Percentiles rank a stretch among this genome's conserved stretches.
These are phyloP conservation scores for Gynochthodes officinalis DNA, from an alignment of 257 asterid genomes.

Conservation along the genomic window DNA sequence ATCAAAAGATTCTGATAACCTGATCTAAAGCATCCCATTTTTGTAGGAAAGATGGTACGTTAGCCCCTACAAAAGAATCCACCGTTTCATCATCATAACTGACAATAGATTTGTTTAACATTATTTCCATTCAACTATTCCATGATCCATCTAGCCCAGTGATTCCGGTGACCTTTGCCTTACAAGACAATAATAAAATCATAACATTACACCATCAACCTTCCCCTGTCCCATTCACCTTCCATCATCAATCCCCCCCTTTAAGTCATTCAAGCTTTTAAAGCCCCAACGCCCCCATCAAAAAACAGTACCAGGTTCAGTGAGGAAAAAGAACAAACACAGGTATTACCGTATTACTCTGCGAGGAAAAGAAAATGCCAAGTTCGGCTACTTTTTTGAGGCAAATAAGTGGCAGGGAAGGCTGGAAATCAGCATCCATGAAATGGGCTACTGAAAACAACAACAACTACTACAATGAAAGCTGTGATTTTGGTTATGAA, in stretches of 20 bases:
- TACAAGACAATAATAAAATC: constrained; percentile 15
- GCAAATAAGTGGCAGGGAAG: constrained; percentile 76
- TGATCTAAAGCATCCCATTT: constrained; percentile 7
- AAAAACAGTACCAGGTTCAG: background rate
- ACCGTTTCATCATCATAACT: constrained; percentile 39
- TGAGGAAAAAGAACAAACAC: background rate
- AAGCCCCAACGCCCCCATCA: too few relatives aligned
- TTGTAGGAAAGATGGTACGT: constrained; percentile 26
- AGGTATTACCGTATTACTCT: too few relatives aligned
- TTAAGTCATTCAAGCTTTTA: too few relatives aligned
- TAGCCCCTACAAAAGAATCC: constrained; percentile 28
- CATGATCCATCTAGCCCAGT: constrained; percentile 21
- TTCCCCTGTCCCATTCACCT: background rate
- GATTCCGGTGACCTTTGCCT: constrained; percentile 53
- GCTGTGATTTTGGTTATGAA: background rate
- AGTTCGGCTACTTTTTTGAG: constrained; percentile 63
- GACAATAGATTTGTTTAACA: constrained; percentile 32
- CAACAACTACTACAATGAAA: background rate
- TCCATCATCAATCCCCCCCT: constrained; percentile 22
- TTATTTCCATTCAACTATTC: constrained; percentile 8
- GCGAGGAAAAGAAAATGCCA: constrained; percentile 36
- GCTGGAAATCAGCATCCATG: constrained; percentile 58
- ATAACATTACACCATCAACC: constrained; percentile 19
- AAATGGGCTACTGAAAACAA: constrained; percentile 44
- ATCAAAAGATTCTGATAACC: constrained; percentile 27